Conservation (phyloP, 2,329 filamentous ascomycete genomes). For the Fusarium transvaalense region DNA sequence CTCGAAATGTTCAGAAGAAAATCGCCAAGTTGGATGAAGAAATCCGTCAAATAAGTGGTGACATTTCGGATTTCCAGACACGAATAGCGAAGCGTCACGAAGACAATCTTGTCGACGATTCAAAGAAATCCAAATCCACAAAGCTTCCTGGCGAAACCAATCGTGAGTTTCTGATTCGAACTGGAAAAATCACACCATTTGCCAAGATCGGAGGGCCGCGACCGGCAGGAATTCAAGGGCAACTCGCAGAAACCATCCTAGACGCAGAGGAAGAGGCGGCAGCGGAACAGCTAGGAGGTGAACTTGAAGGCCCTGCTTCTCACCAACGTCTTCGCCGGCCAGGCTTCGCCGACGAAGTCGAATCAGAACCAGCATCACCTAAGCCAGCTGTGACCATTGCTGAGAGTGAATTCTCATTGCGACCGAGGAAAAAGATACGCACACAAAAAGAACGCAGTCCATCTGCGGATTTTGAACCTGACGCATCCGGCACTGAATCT, state of each 20-base stretch:
- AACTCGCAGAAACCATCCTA: conserved; percentile 80
- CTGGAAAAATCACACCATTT: conserved; percentile 97
- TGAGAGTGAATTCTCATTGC: conserved; percentile 68
- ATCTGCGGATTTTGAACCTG: conserved; percentile 62
- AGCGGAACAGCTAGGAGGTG: conserved; percentile 56
- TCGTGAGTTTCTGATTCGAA: conserved; percentile 91
- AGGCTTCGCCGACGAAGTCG: conserved; percentile 68
- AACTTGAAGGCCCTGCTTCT: conserved; percentile 66
- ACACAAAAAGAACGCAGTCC: conserved; percentile 55
- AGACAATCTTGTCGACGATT: conserved; percentile 60
- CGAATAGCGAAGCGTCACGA: conserved; percentile 82
- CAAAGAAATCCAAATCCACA: conserved; percentile 63
- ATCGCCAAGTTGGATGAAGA: conserved; percentile 75
- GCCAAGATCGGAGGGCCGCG: conserved; percentile 79
- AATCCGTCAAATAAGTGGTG: conserved; percentile 73
- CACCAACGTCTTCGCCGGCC: conserved; percentile 81
- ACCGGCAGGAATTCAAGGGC: conserved; percentile 72
- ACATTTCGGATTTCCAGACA: conserved; percentile 82
- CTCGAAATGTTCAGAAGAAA: conserved; percentile 71
- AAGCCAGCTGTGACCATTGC: conserved; percentile 41
- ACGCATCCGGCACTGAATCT: conserved; percentile 51
- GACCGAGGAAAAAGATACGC: conserved; percentile 69
- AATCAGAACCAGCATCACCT: conserved; percentile 32
- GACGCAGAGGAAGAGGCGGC: conserved; percentile 82
- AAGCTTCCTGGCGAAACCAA: conserved; percentile 83